These are phyloP conservation scores for Pythium insidiosum DNA, from an alignment of 352 stramenopile genomes.

Conservation along the genomic window DNA sequence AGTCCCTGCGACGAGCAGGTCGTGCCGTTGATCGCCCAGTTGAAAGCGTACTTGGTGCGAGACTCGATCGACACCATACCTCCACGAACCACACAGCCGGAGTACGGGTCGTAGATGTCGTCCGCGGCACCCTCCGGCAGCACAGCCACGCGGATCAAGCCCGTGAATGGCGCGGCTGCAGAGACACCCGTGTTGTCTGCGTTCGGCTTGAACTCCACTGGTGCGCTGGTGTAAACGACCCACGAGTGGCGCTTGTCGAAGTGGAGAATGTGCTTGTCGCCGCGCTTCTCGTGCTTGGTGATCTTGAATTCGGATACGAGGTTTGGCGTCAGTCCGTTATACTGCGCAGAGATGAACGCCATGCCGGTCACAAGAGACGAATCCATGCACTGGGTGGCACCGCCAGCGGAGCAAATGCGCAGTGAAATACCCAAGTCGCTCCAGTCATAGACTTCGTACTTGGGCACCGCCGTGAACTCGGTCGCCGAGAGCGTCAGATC, in stretches of 20 bases:
- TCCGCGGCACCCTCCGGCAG: slow-evolving; percentile 25
- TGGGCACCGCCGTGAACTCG: slow-evolving; percentile 43
- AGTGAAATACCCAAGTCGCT: slow-evolving; percentile 52
- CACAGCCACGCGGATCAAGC: slow-evolving; percentile 49
- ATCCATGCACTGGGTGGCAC: slow-evolving; percentile 43
- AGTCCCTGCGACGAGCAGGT: slow-evolving; percentile 34
- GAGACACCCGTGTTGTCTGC: slow-evolving; percentile 35
- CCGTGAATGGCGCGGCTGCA: slow-evolving; percentile 27
- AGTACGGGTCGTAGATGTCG: slow-evolving; percentile 48
- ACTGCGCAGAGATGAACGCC: slow-evolving; percentile 60
- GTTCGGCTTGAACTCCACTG: slow-evolving; percentile 29
- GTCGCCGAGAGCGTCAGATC: slow-evolving; percentile 54
- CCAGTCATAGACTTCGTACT: slow-evolving; percentile 61
- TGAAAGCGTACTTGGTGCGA: slow-evolving; percentile 48
- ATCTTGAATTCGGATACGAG: slow-evolving; percentile 46
- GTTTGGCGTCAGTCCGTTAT: slow-evolving; percentile 39
- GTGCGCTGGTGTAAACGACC: slow-evolving; percentile 56
- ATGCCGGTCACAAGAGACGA: slow-evolving; percentile 56
- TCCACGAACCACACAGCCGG: slow-evolving; percentile 43
- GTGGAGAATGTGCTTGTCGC: slow-evolving; percentile 49
- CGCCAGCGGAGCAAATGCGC: slow-evolving; percentile 43
- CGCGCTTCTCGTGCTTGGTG: slow-evolving; percentile 20
- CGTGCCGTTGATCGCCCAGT: slow-evolving; percentile 43
- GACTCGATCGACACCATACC: slow-evolving; percentile 43
- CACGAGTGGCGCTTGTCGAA: slow-evolving; percentile 67